phyloP scores from a whole-genome alignment of 306 rosid genomes.

The Ormosia emarginata region DNA sequence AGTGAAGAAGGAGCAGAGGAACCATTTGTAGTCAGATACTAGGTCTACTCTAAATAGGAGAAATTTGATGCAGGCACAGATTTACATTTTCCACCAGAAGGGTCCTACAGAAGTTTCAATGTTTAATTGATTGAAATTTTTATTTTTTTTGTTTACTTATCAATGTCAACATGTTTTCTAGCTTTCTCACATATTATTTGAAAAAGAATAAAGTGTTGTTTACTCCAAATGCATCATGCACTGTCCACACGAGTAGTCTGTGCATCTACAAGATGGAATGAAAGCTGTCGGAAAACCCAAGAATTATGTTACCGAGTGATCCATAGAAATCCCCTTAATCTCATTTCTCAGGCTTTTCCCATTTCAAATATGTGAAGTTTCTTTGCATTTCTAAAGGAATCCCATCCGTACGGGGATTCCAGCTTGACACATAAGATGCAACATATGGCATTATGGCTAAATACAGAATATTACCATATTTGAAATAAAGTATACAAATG shows the following conservation, averaged over 20 bases:
- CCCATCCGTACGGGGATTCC: background rate
- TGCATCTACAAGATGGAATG: background rate
- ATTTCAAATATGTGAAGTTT: background rate
- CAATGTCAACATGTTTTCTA: background rate
- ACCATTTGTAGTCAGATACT: background rate
- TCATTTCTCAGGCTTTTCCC: background rate
- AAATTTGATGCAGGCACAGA: background rate
- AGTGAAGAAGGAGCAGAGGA: background rate
- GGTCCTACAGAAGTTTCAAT: background rate
- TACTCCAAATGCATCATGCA: slow-evolving; percentile 12
- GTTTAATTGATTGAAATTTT: slow-evolving; percentile 8
- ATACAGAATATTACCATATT: slow-evolving; percentile 8
- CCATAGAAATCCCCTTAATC: background rate
- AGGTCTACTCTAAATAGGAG: background rate
- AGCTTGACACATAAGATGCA: background rate
- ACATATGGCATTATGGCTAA: background rate
- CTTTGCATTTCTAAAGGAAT: background rate
- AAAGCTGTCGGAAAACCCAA: background rate
- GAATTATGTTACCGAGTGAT: background rate
- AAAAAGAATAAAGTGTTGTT: background rate
- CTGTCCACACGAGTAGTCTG: background rate
- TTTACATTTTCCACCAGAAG: background rate
- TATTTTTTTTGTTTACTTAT: background rate
- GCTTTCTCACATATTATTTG: slow-evolving; percentile 1
- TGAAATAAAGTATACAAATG: background rate